Evolutionary conservation across 1,284 basidiomycete species (phyloP), one percentile per base, ranked within the genome.

Genomic region (Cutaneotrichosporon arboriforme): DNA sequence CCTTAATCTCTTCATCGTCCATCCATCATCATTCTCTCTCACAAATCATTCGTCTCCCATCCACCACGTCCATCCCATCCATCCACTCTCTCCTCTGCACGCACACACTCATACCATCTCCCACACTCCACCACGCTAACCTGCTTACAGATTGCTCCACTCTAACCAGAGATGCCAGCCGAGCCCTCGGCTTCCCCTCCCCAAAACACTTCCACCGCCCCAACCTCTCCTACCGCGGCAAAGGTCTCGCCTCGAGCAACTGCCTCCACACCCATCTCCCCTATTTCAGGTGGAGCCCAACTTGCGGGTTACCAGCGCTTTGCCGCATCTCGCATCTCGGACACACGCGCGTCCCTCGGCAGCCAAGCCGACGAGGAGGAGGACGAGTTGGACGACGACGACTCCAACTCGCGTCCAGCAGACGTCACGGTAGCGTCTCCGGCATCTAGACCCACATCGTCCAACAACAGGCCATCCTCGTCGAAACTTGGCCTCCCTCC

Each of bases 331-430:
- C 58, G 52, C 40, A 48, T 60, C 26, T 60, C 58, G 3, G 55
- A 57, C 20, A 60, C 58, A 0, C 52, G 58, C 18, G 55, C 44
- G 3, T 60, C 58, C 3, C 45, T 54, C 8, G 26, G 40, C 23
- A 41, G 46, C 21, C 55, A 49, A 21, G 22, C 52, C 12, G 55
- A 62, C 26, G 57, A 63, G 18, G 51, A 53, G 39, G 54, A 54
- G 37, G 52, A 55, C 50, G 52, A 57, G 37, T 40, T 52, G 12
- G 55, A 54, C 50, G 55, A 57, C 38, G 52, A 60, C 40, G 49
- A 51, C 23, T 50, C 57, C 36, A 47, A 54, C 22, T 44, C 50
- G 7, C 33, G 43, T 34, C 43, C 33, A 5, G 23, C 48, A 4
- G 39, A 54, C n/a, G 17, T 37, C 15, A 26, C 49, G 4, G 13